phyloP scores from a whole-genome alignment of 768 basidiomycete species.

The Lactarius pseudohatsudake region DNA sequence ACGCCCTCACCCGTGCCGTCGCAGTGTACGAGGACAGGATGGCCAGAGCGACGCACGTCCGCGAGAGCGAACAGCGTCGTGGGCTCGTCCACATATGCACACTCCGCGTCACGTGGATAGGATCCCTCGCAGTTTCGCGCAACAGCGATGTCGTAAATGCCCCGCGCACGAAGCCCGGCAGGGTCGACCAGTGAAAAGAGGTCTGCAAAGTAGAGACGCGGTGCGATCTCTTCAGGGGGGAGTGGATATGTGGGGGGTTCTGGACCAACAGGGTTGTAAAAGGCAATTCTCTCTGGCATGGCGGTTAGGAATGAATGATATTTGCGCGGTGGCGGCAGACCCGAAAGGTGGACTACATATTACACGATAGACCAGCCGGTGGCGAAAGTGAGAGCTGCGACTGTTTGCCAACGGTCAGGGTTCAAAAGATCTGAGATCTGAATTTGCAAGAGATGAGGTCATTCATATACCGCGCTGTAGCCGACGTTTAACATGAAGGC shows the following conservation, averaged over 20 bases:
- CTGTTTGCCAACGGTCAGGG: neutral
- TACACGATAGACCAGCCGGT: neutral
- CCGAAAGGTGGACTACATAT: neutral
- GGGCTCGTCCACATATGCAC: slow-evolving; percentile 23
- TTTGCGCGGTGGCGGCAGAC: neutral
- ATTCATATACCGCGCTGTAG: no score
- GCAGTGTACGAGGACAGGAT: slow-evolving; percentile 23
- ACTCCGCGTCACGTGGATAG: slow-evolving; percentile 22
- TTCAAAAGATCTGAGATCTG: no score
- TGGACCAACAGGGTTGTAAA: slow-evolving; percentile 11
- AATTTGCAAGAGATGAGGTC: no score
- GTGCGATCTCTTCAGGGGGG: slow-evolving; percentile 20
- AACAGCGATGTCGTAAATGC: slow-evolving; percentile 22
- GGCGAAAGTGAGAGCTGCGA: neutral
- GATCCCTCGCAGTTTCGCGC: slow-evolving; percentile 21
- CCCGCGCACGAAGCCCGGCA: slow-evolving; percentile 5
- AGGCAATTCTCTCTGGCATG: slow-evolving; percentile 18
- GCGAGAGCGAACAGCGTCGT: slow-evolving; percentile 24
- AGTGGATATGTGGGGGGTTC: slow-evolving; percentile 23
- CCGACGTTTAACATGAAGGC: no score
- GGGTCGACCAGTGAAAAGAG: slow-evolving; percentile 24
- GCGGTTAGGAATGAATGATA: neutral
- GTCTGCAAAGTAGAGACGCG: slow-evolving; percentile 23
- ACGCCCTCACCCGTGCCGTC: slow-evolving; percentile 25
- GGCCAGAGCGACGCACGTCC: slow-evolving; percentile 21